Evolutionary conservation across 2,329 filamentous ascomycete species (phyloP), one percentile per base, ranked within the genome.

Genomic region (Fusarium sp.): DNA sequence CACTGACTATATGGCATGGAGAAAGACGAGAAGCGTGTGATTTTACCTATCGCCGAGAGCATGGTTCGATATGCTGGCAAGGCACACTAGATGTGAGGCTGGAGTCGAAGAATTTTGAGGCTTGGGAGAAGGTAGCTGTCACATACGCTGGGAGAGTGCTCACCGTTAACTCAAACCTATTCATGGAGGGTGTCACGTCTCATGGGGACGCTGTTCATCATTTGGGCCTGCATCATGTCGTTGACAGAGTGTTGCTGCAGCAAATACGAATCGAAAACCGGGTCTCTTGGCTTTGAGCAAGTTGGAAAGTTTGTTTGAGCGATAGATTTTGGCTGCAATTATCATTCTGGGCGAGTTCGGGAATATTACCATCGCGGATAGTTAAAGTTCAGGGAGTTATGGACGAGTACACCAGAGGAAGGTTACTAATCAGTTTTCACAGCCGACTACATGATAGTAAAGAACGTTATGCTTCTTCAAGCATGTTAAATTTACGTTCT

Each of bases 161-260:
- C 21, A 41, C 7, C 23, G 29, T 39, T 57, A 3, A 55, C 25
- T 14, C 8, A 5, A 10, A 9, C 6, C 4, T 63, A 18, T 23
- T 41, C 5, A 21, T 31, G 8, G 33, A 59, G 15, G 27, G 51
- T 1, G 63, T 73, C 33, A 8, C 19, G 3, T 74, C 69, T 55
- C 66, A 73, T 23, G 66, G 73, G 16, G 69, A 75, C 10, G 73
- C 73, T 1, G 61, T 74, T 33, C 18, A 48, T 16, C 39, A 56
- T 48, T 25, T 74, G 38, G 60, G 48, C 39, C 14, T 75, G 27
- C n/a, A 37, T 2, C 56, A 31, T 25, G 72, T 73, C 1, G 27
- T 74, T 9, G 66, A 74, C 15, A 5, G 27, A 3, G 12, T 67
- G 0, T 73, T 66, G 1, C 19, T 73, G 19, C 23, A 45, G 37